phyloP scores from a whole-genome alignment of 2,329 filamentous ascomycete species.

The Diaporthe citriasiana region DNA sequence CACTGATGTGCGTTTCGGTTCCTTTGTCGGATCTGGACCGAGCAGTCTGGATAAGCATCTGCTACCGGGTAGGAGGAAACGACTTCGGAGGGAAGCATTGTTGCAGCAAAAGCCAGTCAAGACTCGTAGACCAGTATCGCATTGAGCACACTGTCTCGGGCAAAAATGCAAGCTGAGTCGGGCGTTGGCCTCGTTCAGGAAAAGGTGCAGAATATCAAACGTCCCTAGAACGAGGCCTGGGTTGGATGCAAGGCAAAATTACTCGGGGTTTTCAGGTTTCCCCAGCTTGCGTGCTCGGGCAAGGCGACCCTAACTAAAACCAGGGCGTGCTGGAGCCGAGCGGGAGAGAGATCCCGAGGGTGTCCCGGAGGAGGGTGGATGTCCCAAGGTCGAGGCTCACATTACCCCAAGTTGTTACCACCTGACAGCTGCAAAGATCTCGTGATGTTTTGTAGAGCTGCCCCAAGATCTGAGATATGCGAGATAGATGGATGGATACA shows the following conservation, averaged over 20 bases:
- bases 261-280: conserved; percentile 24
- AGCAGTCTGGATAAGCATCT: conserved; percentile 1
- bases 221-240: neutral
- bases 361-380: conserved; percentile 23
- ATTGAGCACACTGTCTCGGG: conserved; percentile 3
- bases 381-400: neutral
- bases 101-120: neutral
- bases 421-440: conserved; percentile 34
- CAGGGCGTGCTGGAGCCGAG: conserved; percentile 12
- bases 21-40: conserved; percentile 5
- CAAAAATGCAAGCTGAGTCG: conserved; percentile 5
- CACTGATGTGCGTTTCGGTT: neutral
- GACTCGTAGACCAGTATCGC: neutral
- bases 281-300: conserved; percentile 19
- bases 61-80: neutral
- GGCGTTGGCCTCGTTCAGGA: conserved; percentile 1
- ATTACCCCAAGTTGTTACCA: neutral
- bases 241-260: conserved; percentile 8
- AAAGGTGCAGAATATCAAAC: conserved; percentile 31
- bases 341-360: conserved; percentile 23
- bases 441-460: conserved; percentile 6
- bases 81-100: too few relatives aligned
- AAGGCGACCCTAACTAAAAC: conserved; percentile 22
- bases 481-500: conserved; percentile 19
- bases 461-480: conserved; percentile 33